Percentiles rank a stretch among this genome's conserved stretches.
Conservation (phyloP, 805 yeast species). For the Ogataea polymorpha region DNA sequence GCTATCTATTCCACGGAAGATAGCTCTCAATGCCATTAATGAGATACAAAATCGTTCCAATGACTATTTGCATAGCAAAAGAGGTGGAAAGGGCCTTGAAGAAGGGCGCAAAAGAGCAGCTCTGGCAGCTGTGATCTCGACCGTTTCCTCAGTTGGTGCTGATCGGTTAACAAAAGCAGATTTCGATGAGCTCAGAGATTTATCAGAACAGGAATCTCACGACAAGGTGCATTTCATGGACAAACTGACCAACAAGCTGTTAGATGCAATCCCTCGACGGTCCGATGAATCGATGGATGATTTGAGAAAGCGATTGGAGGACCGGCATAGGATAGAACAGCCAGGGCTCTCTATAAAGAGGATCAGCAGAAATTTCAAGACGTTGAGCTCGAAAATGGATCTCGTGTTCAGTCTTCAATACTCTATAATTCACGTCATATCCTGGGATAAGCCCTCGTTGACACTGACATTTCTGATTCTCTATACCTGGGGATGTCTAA, state of each 20-base stretch:
- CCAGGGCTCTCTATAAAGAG: slow-evolving; percentile 57
- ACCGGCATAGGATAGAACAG: slow-evolving; percentile 41
- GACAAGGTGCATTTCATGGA: slow-evolving; percentile 54
- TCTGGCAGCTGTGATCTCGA: slow-evolving; percentile 43
- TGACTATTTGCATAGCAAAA: slow-evolving; percentile 16
- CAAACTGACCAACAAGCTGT: slow-evolving; percentile 49
- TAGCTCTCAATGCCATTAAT: slow-evolving; percentile 22
- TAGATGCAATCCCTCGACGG: slow-evolving; percentile 31
- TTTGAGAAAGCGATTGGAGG: slow-evolving; percentile 40
- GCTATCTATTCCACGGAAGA: slow-evolving; percentile 16
- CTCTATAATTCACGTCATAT: slow-evolving; percentile 52
- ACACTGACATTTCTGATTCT: slow-evolving; percentile 59
- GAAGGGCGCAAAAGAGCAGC: slow-evolving; percentile 29
- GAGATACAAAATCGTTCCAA: slow-evolving; percentile 25
- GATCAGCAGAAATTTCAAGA: slow-evolving; percentile 55
- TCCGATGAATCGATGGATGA: slow-evolving; percentile 21
- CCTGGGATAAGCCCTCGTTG: slow-evolving; percentile 74
- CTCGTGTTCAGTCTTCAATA: slow-evolving; percentile 59
- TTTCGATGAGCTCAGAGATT: slow-evolving; percentile 4
- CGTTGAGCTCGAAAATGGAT: slow-evolving; percentile 54
- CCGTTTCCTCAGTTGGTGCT: slow-evolving; percentile 42
- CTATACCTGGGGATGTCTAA: slow-evolving; percentile 64
- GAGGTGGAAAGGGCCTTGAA: slow-evolving; percentile 10
- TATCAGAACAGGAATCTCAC: slow-evolving; percentile 21
- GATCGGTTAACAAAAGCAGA: slow-evolving; percentile 32